Conservation (phyloP, 345 rosid genomes). For the Gossypium sturtianum region DNA sequence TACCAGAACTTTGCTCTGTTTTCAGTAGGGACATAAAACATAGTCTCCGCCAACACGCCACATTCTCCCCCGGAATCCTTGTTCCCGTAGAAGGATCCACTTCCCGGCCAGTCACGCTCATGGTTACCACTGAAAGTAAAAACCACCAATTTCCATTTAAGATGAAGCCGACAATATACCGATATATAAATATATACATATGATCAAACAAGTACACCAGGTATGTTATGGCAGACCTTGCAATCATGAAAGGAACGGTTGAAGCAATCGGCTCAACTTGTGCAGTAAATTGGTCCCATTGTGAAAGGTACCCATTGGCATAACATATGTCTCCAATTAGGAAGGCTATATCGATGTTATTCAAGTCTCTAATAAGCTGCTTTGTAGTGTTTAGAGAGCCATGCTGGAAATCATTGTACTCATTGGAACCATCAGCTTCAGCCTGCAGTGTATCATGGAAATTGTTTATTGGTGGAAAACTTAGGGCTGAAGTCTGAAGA, state of each 20-base stretch:
- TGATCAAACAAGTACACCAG: neutral
- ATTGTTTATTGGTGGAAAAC: neutral
- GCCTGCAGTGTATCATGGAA: constrained; percentile 30
- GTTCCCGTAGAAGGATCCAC: constrained; percentile 54
- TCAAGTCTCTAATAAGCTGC: constrained; percentile 49
- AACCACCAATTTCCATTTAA: neutral
- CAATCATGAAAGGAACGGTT: constrained; percentile 62
- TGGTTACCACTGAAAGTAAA: constrained; percentile 50
- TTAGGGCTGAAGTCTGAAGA: neutral
- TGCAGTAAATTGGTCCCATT: constrained; percentile 69
- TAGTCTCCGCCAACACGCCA: constrained; percentile 71
- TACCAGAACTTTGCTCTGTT: constrained; percentile 67
- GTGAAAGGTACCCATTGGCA: constrained; percentile 64
- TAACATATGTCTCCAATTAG: constrained; percentile 69
- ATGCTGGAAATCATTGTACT: constrained; percentile 39
- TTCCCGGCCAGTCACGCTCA: constrained; percentile 65
- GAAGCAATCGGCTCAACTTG: constrained; percentile 69
- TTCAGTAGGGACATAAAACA: constrained; percentile 59
- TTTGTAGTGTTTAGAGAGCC: constrained; percentile 64
- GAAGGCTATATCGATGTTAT: constrained; percentile 49
- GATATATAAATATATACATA: neutral
- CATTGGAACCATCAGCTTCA: constrained; percentile 64
- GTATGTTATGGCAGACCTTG: constrained; percentile 33
- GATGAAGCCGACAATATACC: neutral
- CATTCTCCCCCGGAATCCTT: constrained; percentile 77